phyloP scores from a whole-genome alignment of 345 rosid genomes.

The Cardiospermum halicacabum region DNA sequence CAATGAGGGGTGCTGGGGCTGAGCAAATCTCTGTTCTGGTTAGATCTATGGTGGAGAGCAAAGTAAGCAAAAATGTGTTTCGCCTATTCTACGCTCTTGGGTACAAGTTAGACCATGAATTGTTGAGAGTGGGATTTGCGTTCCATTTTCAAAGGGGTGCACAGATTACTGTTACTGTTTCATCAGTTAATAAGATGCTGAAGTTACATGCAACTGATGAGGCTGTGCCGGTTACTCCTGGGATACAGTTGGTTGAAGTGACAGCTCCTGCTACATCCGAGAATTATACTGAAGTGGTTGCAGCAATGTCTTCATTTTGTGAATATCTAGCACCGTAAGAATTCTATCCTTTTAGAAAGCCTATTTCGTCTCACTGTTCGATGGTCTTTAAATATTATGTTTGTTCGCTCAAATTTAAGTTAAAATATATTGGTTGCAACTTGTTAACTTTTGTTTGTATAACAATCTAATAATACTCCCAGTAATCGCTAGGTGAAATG shows the following conservation, averaged over 20 bases:
- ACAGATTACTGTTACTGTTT: constrained; percentile 68
- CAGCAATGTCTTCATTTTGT: constrained; percentile 80
- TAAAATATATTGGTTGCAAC: background rate
- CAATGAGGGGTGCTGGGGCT: constrained; percentile 89
- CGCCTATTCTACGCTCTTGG: constrained; percentile 75
- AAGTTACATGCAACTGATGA: constrained; percentile 85
- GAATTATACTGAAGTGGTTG: constrained; percentile 73
- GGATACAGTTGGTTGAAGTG: constrained; percentile 96
- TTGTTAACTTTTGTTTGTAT: background rate
- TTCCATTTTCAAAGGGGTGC: constrained; percentile 81
- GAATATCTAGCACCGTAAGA: constrained; percentile 97
- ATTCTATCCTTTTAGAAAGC: background rate
- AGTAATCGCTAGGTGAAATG: background rate
- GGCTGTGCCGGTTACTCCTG: constrained; percentile 87
- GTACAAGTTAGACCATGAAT: constrained; percentile 89
- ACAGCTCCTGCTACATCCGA: constrained; percentile 89
- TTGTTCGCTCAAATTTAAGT: background rate
- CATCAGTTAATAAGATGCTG: constrained; percentile 78
- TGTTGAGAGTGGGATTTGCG: constrained; percentile 82
- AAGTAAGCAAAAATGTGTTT: constrained; percentile 92
- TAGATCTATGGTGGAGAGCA: constrained; percentile 80
- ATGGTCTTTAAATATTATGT: background rate
- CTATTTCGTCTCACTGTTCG: background rate
- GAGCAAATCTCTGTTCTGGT: constrained; percentile 87
- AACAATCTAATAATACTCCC: background rate